Conservation (phyloP, 2,329 filamentous ascomycete species). For the Xylaria sp. region DNA sequence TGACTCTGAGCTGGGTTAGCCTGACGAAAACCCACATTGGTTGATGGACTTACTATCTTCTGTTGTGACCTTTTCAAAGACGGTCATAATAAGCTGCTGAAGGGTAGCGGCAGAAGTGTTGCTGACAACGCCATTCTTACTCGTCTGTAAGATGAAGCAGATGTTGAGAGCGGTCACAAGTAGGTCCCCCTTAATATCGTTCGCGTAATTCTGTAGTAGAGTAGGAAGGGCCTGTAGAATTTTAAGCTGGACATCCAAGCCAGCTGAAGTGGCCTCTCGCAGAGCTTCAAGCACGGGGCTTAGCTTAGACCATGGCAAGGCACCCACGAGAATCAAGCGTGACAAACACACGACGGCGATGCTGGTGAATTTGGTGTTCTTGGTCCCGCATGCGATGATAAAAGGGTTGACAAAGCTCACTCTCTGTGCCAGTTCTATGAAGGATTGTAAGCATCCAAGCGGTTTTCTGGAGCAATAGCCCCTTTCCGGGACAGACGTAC, state of each 20-base stretch:
- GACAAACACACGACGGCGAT: slow-evolving; percentile 90
- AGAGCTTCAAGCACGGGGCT: slow-evolving; percentile 88
- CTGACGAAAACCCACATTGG: neutral
- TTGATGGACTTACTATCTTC: slow-evolving; percentile 73
- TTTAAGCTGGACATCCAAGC: slow-evolving; percentile 91
- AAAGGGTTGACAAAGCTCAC: slow-evolving; percentile 91
- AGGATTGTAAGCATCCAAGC: slow-evolving; percentile 13
- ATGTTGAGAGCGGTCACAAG: slow-evolving; percentile 85
- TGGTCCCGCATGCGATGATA: slow-evolving; percentile 87
- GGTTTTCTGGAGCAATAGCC: neutral
- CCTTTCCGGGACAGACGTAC: slow-evolving; percentile 50
- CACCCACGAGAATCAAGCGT: slow-evolving; percentile 81
- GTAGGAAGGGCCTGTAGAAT: slow-evolving; percentile 91
- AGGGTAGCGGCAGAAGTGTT: slow-evolving; percentile 96
- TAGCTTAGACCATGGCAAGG: slow-evolving; percentile 78
- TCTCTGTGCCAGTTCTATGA: slow-evolving; percentile 78
- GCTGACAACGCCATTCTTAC: slow-evolving; percentile 91
- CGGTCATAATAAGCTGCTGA: slow-evolving; percentile 88
- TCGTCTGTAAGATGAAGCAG: slow-evolving; percentile 87
- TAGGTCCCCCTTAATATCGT: slow-evolving; percentile 79
- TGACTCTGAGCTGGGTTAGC: slow-evolving; percentile 43
- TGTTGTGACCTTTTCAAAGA: slow-evolving; percentile 86
- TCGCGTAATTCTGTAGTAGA: slow-evolving; percentile 86
- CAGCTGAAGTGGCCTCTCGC: slow-evolving; percentile 79
- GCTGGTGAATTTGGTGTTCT: slow-evolving; percentile 86